Base-by-base conservation (phyloP, 208 protist species). In the Trypanosoma cruzi region DNA sequence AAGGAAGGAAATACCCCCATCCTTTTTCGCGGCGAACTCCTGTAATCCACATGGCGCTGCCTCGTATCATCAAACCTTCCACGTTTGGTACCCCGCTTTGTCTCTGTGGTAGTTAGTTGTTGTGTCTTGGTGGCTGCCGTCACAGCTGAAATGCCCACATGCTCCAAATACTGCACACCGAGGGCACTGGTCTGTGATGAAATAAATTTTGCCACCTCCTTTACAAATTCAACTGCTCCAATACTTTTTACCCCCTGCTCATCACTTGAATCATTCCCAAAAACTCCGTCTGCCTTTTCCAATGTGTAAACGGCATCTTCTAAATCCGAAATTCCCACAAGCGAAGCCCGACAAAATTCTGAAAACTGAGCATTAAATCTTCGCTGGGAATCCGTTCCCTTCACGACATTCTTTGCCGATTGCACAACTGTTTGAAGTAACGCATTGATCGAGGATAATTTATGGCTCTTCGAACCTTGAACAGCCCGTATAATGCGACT, bases 371-470 rank as follows among this genome's bases (percentile, higher is more conserved):
- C 71, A 68, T 86, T 92, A 64, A 95, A 95, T 6, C 73, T 61
- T 37, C 81, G 77, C 64, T 95, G 86, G 18, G 84, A 89, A 66
- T 87, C 79, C 0, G 86, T 95, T 58, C 86, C 89, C 40, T 90
- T 89, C 20, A 92, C 85, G 57, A 95, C 82, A 16, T 24, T 61
- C 1, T 73, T 31, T 4, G 84, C 89, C 29, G 69, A 68, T 49
- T 73, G 54, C 40, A 77, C 64, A 24, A 72, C 68, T 36, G 36
- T 34, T 29, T 68, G 56, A 64, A 84, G 70, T 3, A 84, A 37
- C 4, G 46, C 52, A 44, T 69, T 67, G 34, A 81, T 70, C 26
- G 59, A 70, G 34, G 26, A 24, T 42, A 81, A 60, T 46, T 75
- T 81, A 22, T 57, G 49, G 22, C 55, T 64, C 40, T 14, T 64